Evolutionary conservation across 148 eudicot genomes (phyloP), one percentile per base, ranked within the genome.

Genomic region (Vaccinium darrowii): DNA sequence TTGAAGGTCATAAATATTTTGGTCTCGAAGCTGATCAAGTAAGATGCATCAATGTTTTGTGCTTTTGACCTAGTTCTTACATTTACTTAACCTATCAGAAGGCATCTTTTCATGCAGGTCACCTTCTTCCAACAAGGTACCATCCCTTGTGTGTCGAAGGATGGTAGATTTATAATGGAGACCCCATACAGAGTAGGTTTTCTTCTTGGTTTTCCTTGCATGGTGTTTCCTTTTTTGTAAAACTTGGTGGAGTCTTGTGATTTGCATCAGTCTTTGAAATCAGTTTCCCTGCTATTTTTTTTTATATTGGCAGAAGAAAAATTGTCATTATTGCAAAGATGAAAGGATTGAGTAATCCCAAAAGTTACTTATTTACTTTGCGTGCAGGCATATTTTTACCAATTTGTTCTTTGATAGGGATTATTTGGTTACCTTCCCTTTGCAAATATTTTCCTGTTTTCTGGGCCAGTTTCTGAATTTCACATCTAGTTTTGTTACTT

Each of bases 11-110:
- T 79, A 97, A 93, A 81, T 95, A 91, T 90, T 97, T 97, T 84
- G 99, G 98, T 79, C 98, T 97, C 39, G 98, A 97, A 87, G 88
- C 93, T 86, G 95, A 95, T 90, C 99, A 97, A 89, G 99, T 95
- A 88, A 88, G 85, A 80, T 65, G 47, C 75, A 47, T 58, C 57
- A 30, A 53, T 27, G 60, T 81, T 58, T 76, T 78, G 81, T 62
- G 67, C 80, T 62, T 62, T 30, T 78, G 58, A 52, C 27, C 51
- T 74, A 47, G 27, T 50, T 82, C 36, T 74, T 39, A n/a, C 67
- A 65, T 62, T 76, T 85, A 75, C 76, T 79, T 78, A 69, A 80
- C 15, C 71, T 23, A 53, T 76, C 13, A 50, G 51, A 65, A 62
- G 86, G 74, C 54, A 50, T 85, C 77, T 81, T 56, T 82, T 25